Evolutionary conservation across 2,329 filamentous ascomycete genomes (phyloP), one percentile per base, ranked within the genome.

Genomic region (Ophiostoma angusticollis): DNA sequence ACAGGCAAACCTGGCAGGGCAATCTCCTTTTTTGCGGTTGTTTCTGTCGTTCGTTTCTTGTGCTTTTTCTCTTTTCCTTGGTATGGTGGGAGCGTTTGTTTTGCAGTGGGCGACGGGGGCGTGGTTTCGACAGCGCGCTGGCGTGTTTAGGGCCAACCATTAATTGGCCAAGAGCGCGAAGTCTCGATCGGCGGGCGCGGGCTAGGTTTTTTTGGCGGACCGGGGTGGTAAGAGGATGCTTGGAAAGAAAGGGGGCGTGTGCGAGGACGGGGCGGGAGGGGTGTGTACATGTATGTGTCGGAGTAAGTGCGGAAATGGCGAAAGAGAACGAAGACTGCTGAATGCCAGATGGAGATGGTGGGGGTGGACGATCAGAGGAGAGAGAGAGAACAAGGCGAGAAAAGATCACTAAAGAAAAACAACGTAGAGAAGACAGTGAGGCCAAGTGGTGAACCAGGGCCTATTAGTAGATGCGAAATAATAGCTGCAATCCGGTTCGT

Each of bases 91-190:
- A 4, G 21, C 22, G 11, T 19, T 27, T 7, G 21, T 39, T 9
- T 29, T 25, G 24, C 14, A 14, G 14, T 19, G 14, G 13, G 23
- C 13, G 14, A 23, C 27, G 28, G 38, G 24, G 37, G n/a, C n/a
- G 31, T 39, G 19, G 37, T 39, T 31, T 39, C 37, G 37, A 36
- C 39, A 39, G 27, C 36, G 40, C 36, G 35, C 21, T 39, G 33
- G 33, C 43, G 38, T 40, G 33, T 43, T 35, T 42, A 36, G 31
- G 30, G 34, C 37, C 37, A 45, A 37, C 40, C 43, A 40, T 31
- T 35, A 45, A 40, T 31, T 35, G 43, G 40, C 24, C 37, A 41
- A 34, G 12, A 35, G 37, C 40, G 43, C 43, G 37, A 41, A 35
- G 27, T 38, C 31, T 43, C 31, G 32, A 30, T 43, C 24, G 40